phyloP scores from a whole-genome alignment of 441 rosid genomes.

The Aquilaria agallochum region DNA sequence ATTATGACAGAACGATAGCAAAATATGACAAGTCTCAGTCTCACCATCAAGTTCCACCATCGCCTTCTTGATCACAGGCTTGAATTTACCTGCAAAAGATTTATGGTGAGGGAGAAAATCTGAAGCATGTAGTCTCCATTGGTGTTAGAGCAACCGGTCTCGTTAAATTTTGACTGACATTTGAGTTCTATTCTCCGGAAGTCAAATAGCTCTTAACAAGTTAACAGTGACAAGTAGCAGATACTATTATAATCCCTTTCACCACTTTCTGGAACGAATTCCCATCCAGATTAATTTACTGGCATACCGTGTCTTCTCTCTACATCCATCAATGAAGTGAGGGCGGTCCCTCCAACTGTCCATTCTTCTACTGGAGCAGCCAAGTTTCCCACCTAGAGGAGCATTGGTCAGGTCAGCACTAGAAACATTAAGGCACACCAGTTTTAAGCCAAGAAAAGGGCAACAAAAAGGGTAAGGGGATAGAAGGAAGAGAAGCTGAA shows the following conservation, averaged over 20 bases:
- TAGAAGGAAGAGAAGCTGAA: not conserved
- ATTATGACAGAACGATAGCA: no score
- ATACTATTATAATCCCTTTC: no score
- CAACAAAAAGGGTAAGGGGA: constrained; percentile 3
- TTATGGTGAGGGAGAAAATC: not conserved
- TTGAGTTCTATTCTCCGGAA: no score
- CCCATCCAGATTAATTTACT: no score
- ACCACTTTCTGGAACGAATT: no score
- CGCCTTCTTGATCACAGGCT: constrained; percentile 99
- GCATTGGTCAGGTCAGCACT: not conserved
- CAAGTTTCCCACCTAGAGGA: constrained; percentile 78
- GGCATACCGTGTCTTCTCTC: constrained; percentile 95
- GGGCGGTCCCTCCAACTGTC: constrained; percentile 90
- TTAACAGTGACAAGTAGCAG: no score
- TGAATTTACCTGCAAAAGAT: constrained; percentile 63
- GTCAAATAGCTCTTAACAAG: no score
- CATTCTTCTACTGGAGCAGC: constrained; percentile 77
- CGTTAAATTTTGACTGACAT: no score
- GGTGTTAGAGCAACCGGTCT: no score
- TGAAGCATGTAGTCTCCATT: not conserved
- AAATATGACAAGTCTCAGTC: not conserved
- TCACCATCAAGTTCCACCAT: constrained; percentile 98
- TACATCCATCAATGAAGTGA: constrained; percentile 92
- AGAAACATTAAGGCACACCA: no score
- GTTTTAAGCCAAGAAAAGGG: not conserved